Evolutionary conservation across 768 basidiomycete genomes (phyloP), one percentile per base, ranked within the genome.

Genomic region (Tubosaeta sp.): DNA sequence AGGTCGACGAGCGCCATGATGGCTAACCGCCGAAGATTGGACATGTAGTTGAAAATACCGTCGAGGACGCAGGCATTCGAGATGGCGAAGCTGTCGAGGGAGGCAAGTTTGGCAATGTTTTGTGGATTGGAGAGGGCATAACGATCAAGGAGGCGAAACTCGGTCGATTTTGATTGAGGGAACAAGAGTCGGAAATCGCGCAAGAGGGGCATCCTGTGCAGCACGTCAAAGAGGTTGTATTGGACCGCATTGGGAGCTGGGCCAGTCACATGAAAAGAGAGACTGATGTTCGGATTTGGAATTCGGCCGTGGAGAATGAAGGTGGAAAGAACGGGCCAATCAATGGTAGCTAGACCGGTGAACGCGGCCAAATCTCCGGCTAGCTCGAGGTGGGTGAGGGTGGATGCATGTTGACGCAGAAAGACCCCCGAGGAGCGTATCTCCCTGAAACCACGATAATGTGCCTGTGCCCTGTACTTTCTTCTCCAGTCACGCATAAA

Each of bases 401-500:
- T 54, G 4, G 64, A 45, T 0, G 68, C 64, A 25, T 71, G 66
- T 44, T 59, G 59, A 48, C 66, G 64, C 16, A 70, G 34, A 34
- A 71, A 68, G 30, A 59, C 59, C 0, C 57, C 58, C 9, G 66
- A 62, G 11, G 68, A 66, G 30, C 63, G 62, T 6, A 64, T 57
- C 41, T 69, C 68, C 51, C 61, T 55, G 21, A 44, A 56, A 3
- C 67, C 65, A 13, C 69, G 69, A 36, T 59, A 54, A 47, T 59
- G 60, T 3, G 63, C 59, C 32, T 69, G 68, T 0, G 63, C 56
- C 43, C 66, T 71, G 47, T 69, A 65, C 36, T 69, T 69, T 55
- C 66, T 66, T 48, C 68, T 57, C 68, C 68, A 69, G 34, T 68
- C 69, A 0, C 68, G 64, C 58, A 69, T 69, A 12, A 64, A 71